Percentiles rank a stretch among this genome's conserved stretches.
Evolutionary conservation across 2,329 filamentous ascomycete species (phyloP).

Genomic region (Elsinoe arachidis): DNA sequence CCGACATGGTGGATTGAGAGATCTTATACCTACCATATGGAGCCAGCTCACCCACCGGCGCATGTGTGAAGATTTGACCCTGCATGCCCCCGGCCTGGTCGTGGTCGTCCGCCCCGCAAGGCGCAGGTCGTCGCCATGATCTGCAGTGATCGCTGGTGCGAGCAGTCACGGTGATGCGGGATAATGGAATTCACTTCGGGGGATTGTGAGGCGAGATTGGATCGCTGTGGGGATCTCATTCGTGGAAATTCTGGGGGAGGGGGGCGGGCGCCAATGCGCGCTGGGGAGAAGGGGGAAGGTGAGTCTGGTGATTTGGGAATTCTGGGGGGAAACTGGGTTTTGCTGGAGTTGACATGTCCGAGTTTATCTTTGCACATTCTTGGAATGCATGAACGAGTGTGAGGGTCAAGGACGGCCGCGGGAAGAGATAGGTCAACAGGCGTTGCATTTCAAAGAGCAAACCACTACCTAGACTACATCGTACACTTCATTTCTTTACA

Average conservation of each 20-base stretch:
- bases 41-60: background rate
- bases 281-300: constrained; percentile 1
- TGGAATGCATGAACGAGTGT: background rate
- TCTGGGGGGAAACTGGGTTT: background rate
- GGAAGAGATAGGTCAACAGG: background rate
- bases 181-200: background rate
- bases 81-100: too few species aligned
- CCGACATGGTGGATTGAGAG: background rate
- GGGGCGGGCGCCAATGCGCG: background rate
- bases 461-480: background rate
- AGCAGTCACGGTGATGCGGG: too few species aligned
- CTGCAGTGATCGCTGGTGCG: background rate
- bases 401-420: background rate
- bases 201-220: background rate
- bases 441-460: background rate
- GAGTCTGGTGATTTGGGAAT: background rate
- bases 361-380: too few species aligned
- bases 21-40: background rate
- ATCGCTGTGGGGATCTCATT: background rate
- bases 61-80: background rate
- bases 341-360: background rate
- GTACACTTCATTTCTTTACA: constrained; percentile 25
- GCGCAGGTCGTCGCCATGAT: background rate
- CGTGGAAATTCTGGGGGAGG: background rate
- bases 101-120: too few species aligned